phyloP scores from a whole-genome alignment of 2,329 filamentous ascomycete genomes.

The Erysiphe neolycopersici region DNA sequence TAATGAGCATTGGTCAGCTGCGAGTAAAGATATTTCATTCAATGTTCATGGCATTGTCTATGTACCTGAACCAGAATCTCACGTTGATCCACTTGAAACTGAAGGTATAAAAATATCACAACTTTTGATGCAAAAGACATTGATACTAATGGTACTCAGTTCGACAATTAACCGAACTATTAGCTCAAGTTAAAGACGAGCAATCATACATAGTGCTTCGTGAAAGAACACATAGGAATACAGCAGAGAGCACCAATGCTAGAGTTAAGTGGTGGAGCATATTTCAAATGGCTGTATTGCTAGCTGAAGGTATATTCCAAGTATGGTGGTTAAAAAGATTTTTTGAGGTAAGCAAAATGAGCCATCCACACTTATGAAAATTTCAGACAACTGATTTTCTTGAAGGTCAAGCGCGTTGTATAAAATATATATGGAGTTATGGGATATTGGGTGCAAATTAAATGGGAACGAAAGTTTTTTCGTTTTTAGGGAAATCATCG shows the following conservation, averaged over 20 bases:
- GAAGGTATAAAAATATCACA: slow-evolving; percentile 34
- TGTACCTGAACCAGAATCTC: slow-evolving; percentile 63
- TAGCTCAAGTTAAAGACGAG: slow-evolving; percentile 88
- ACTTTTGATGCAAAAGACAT: too few species aligned
- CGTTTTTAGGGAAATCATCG: too few species aligned
- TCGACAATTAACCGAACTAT: slow-evolving; percentile 54
- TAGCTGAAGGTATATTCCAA: slow-evolving; percentile 88
- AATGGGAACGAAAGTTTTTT: too few species aligned
- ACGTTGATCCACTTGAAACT: slow-evolving; percentile 65
- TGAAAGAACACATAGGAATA: slow-evolving; percentile 92
- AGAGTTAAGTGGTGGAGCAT: slow-evolving; percentile 99
- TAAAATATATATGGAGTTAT: neutral
- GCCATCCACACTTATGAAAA: too few species aligned
- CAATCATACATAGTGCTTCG: slow-evolving; percentile 90
- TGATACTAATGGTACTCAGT: slow-evolving; percentile 24
- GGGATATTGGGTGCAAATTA: too few species aligned
- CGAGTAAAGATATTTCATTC: slow-evolving; percentile 95
- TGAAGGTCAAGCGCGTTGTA: neutral
- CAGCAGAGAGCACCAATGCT: slow-evolving; percentile 90
- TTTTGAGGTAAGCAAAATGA: slow-evolving; percentile 41
- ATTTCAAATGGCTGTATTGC: slow-evolving; percentile 71
- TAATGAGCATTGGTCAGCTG: slow-evolving; percentile 92
- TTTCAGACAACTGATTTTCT: neutral
- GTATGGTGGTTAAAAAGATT: slow-evolving; percentile 99
- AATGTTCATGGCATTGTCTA: slow-evolving; percentile 98